Conservation (phyloP, 331 rosid species). For the Quercus lobata region DNA sequence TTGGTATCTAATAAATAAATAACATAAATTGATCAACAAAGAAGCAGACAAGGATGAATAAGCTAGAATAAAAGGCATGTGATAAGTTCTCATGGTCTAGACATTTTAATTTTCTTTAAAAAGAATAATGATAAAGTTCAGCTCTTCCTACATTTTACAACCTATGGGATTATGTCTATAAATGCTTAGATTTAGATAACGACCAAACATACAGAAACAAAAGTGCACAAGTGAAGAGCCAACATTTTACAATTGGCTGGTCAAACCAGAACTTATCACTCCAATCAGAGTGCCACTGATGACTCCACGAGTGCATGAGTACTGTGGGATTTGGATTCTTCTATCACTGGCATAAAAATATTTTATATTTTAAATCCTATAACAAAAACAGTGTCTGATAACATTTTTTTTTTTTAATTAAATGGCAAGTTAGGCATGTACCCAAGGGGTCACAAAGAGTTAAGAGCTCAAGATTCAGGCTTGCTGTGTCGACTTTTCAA, state of each 20-base stretch:
- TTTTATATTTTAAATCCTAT: too few relatives aligned
- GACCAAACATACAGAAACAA: neutral
- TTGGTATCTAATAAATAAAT: conserved; percentile 48
- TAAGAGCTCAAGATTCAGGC: too few relatives aligned
- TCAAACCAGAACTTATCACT: neutral
- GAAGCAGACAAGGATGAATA: neutral
- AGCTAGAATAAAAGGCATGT: neutral
- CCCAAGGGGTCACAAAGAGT: too few relatives aligned
- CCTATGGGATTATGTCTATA: neutral
- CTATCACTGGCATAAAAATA: too few relatives aligned
- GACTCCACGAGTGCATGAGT: neutral
- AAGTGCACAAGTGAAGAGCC: neutral
- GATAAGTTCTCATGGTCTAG: neutral
- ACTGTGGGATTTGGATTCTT: too few relatives aligned
- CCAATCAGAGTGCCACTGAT: neutral
- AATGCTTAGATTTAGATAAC: neutral
- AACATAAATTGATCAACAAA: neutral
- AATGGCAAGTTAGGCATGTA: too few relatives aligned
- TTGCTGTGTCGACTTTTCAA: too few relatives aligned
- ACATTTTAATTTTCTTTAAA: neutral
- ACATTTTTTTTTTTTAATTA: too few relatives aligned
- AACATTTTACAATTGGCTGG: neutral
- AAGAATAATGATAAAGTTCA: neutral
- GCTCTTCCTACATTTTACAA: neutral
- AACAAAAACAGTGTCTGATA: too few relatives aligned